Conservation (phyloP, 768 basidiomycete species). For the Botryobasidium botryosum region DNA sequence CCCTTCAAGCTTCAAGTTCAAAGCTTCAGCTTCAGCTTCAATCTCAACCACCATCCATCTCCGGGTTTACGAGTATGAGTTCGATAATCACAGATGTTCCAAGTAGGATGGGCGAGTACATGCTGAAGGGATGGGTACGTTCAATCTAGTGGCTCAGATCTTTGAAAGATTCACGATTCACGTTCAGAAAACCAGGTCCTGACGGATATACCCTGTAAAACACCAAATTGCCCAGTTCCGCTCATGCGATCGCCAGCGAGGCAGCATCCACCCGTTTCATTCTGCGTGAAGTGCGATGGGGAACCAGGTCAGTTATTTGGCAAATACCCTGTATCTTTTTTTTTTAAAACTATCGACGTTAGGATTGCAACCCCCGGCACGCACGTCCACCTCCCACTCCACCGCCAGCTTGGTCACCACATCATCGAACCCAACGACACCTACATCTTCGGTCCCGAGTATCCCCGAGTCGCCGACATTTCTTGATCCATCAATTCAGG, state of each 20-base stretch:
- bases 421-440: not conserved
- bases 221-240: slow-evolving; percentile 33
- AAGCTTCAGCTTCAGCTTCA: too few species aligned
- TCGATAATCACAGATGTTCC: too few species aligned
- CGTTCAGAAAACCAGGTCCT: slow-evolving; percentile 28
- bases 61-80: too few species aligned
- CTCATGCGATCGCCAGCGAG: slow-evolving; percentile 47
- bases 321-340: not conserved
- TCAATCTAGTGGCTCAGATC: not conserved
- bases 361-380: not conserved
- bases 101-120: slow-evolving; percentile 36
- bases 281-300: slow-evolving; percentile 52
- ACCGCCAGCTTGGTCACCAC: not conserved
- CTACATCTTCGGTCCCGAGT: slow-evolving; percentile 30
- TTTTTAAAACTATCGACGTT: not conserved
- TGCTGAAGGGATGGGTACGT: slow-evolving; percentile 64
- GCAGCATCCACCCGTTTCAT: slow-evolving; percentile 24
- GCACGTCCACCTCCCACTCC: not conserved
- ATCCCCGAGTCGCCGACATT: slow-evolving; percentile 64
- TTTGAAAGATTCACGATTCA: not conserved
- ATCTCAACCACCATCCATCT: too few species aligned
- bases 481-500: slow-evolving; percentile 41
- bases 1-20: too few species aligned
- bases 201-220: slow-evolving; percentile 47
- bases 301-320: slow-evolving; percentile 10